These are phyloP conservation scores for Cunninghamia lanceolata DNA, from an alignment of 75 land plant genomes.

Conservation along the genomic window DNA sequence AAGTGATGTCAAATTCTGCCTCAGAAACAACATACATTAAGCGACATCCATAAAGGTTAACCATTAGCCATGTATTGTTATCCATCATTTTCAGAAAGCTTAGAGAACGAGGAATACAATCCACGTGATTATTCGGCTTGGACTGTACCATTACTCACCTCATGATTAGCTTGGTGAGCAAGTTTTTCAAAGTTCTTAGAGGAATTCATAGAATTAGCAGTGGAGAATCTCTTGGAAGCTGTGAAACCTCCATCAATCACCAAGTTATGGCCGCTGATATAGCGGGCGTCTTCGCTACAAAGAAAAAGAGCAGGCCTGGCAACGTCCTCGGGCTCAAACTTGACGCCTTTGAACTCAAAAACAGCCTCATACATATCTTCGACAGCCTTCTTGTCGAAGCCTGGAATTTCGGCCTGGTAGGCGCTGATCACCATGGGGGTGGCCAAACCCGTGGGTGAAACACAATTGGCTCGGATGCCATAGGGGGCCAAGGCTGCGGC, in stretches of 20 bases:
- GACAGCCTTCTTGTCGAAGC: not conserved
- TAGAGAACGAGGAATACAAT: no score
- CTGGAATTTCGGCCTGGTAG: no score
- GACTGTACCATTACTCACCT: no score
- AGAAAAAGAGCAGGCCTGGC: conserved; percentile 12
- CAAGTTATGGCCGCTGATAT: conserved; percentile 12
- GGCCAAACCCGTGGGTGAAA: conserved; percentile 12
- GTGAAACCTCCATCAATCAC: conserved; percentile 11
- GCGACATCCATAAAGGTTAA: no score
- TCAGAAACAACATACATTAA: no score
- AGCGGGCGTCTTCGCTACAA: conserved; percentile 3
- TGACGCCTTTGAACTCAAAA: conserved; percentile 2
- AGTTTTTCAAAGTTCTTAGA: no score
- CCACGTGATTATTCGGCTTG: no score
- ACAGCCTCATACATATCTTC: not conserved
- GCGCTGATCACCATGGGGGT: conserved; percentile 14
- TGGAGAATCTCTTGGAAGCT: not conserved
- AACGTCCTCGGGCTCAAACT: conserved; percentile 3
- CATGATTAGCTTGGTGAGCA: no score
- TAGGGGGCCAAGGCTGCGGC: conserved; percentile 12
- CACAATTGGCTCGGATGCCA: conserved; percentile 20
- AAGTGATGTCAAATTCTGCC: no score
- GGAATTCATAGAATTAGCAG: no score
- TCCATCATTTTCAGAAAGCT: no score
- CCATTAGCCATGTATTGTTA: no score